Conservation (phyloP, 176 grass and related monocot genomes). For the Melocanna baccifera region DNA sequence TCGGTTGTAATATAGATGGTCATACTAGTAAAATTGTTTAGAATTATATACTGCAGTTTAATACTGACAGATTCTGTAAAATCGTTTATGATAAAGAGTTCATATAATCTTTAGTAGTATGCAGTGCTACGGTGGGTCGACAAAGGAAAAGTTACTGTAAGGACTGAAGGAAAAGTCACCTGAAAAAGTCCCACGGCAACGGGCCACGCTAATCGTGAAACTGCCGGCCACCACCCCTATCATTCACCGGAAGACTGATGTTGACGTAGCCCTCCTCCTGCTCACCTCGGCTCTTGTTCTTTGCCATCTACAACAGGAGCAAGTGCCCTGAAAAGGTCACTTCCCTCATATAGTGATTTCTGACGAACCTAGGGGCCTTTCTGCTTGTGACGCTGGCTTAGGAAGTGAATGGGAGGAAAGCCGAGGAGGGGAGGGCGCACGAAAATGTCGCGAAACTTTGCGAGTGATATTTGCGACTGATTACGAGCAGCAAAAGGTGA, state of each 20-base stretch:
- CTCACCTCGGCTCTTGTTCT: background rate
- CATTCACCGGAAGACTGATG: background rate
- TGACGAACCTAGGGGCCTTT: constrained; percentile 28
- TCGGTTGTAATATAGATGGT: too few relatives aligned
- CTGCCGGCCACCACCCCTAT: constrained; percentile 36
- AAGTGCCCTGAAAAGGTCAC: constrained; percentile 28
- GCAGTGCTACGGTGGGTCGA: background rate
- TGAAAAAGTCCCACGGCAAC: constrained; percentile 19
- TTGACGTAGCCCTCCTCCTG: background rate
- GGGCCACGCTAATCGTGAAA: constrained; percentile 28
- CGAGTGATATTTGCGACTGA: background rate
- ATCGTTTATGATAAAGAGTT: too few relatives aligned
- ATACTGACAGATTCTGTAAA: accelerated
- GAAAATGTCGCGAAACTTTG: constrained; percentile 3
- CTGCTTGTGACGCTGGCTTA: constrained; percentile 25
- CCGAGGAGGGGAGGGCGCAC: background rate
- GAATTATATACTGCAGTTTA: accelerated
- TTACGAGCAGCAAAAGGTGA: background rate
- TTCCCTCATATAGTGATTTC: constrained; percentile 17
- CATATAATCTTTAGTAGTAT: too few relatives aligned
- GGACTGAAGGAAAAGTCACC: constrained; percentile 25
- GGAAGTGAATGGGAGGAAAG: background rate
- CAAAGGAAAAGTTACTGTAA: background rate
- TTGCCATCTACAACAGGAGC: background rate
- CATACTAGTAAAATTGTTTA: accelerated